Evolutionary conservation across 1,139 yeast genomes (phyloP), one percentile per base, ranked within the genome.

Genomic region (Saccharomyces hybrid): DNA sequence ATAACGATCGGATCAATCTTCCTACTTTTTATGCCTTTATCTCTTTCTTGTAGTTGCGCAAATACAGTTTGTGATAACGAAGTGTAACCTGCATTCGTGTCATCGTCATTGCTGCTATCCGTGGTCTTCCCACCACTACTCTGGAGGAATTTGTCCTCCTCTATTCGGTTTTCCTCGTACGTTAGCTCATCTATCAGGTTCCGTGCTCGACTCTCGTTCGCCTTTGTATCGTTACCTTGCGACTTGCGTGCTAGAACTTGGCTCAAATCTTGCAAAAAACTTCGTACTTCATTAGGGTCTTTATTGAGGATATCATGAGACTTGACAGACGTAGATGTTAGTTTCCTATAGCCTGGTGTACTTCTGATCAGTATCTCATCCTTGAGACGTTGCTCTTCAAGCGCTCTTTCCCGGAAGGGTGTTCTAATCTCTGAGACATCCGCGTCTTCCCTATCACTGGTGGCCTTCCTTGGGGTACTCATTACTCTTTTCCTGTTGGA

Each of bases 211-310:
- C 2, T 14, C 42, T 34, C 19, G 26, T 53, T 42, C 4, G 47
- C 41, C 4, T 48, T 48, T 5, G 55, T 51, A 51, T 56, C 41
- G 27, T 57, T 51, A 14, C 52, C 57, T 44, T 50, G 54, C 28
- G 60, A 60, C 51, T 58, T 61, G n/a, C 61, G 56, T 16, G 55
- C 60, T 41, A 65, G 50, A 11, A 61, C 65, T 13, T 60, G 55
- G 53, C 67, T 65, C 48, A 65, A 47, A 51, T 65, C 69, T 32
- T 56, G 55, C 44, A 65, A 48, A 51, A 59, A 64, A 14, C 57
- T 48, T 32, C 57, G 55, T 14, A 62, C 46, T 13, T 59, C 64
- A 14, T 23, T 48, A 2, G 62, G 58, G 41, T 63, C 60, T 38
- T 58, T 59, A 19, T 49, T 51, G 5, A 60, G 47, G 27, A 55